Evolutionary conservation across 768 basidiomycete species (phyloP).

Genomic region (Suillus hirtellus): DNA sequence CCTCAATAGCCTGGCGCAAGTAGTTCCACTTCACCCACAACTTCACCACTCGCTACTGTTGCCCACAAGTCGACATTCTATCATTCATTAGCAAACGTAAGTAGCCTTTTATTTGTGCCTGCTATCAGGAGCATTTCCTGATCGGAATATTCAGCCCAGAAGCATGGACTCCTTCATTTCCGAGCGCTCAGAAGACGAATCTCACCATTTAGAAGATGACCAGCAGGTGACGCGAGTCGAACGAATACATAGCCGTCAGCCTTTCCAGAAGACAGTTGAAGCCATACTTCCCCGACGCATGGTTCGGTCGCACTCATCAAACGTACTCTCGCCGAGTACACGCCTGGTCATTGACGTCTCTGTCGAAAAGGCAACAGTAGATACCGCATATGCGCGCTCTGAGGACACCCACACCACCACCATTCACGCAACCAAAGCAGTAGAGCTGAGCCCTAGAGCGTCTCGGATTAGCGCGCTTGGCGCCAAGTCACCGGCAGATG

Average conservation of each 20-base stretch:
- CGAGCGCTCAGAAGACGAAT: constrained; percentile 32
- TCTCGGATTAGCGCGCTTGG: constrained; percentile 32
- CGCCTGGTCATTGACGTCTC: constrained; percentile 48
- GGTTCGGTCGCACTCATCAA: constrained; percentile 42
- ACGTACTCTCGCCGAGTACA: constrained; percentile 31
- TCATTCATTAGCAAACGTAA: constrained; percentile 46
- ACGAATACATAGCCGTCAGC: constrained; percentile 44
- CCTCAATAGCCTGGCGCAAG: constrained; percentile 22
- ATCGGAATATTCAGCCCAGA: constrained; percentile 37
- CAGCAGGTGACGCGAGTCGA: constrained; percentile 51
- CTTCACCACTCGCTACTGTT: constrained; percentile 40
- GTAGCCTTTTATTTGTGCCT: constrained; percentile 5
- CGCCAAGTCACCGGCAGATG: constrained; percentile 20
- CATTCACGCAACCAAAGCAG: constrained; percentile 24
- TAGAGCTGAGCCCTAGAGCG: constrained; percentile 35
- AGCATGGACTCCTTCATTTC: constrained; percentile 48
- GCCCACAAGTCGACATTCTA: constrained; percentile 50
- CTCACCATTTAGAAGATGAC: constrained; percentile 41
- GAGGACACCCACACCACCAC: constrained; percentile 19
- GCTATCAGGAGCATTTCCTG: constrained; percentile 15
- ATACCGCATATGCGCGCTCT: constrained; percentile 11
- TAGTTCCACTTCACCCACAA: constrained; percentile 19
- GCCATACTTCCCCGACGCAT: constrained; percentile 47
- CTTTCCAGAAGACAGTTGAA: constrained; percentile 43
- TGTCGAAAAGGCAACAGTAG: constrained; percentile 44